Base-by-base conservation (phyloP, 257 asterid genomes). In the Forsythia viridissima region DNA sequence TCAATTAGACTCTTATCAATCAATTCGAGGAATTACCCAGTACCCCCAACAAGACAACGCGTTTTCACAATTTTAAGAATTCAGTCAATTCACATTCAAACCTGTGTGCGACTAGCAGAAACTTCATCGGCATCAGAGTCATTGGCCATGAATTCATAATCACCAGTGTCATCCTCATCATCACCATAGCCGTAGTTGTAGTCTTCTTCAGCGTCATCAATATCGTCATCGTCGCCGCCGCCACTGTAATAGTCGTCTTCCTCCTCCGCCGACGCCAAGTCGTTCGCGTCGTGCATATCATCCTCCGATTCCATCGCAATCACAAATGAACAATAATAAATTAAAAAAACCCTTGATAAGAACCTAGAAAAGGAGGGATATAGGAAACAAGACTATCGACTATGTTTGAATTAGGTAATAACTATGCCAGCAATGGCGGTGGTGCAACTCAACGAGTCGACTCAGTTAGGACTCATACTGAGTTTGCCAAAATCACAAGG, bases 211-310 rank as follows among this genome's bases (percentile, higher is more conserved):
- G 82, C 89, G 39, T 73, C 83, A 20, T 84, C 87, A n/a, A 70
- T 84, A 16, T 84, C 85, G 0, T 70, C 82, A 42, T 40, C 72
- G 21, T 83, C 92, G 37, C 86, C 92, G 42, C 90, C 96, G 59
- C 93, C 95, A 71, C 95, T 86, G 80, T 85, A 90, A 76, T 89
- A 90, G 73, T 93, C 87, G 10, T 93, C 98, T 41, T 92, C 98
- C 74, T 93, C 98, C 81, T 90, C 98, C 42, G 77, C 88, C 61
- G 97, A 93, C 76, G 92, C 96, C 48, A 85, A 84, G 24, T 90
- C 98, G 80, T 88, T 90, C 9, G 97, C 96, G 75, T 92, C 98
- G 91, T 91, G 98, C 98, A 94, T 91, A 88, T 92, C 97, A 82
- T 92, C 98, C 69, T 91, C 97, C 18, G 98, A 92, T 20, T 92